These are phyloP conservation scores for Fusarium ambrosium DNA, from an alignment of 2,329 filamentous ascomycete genomes.

Conservation along the genomic window DNA sequence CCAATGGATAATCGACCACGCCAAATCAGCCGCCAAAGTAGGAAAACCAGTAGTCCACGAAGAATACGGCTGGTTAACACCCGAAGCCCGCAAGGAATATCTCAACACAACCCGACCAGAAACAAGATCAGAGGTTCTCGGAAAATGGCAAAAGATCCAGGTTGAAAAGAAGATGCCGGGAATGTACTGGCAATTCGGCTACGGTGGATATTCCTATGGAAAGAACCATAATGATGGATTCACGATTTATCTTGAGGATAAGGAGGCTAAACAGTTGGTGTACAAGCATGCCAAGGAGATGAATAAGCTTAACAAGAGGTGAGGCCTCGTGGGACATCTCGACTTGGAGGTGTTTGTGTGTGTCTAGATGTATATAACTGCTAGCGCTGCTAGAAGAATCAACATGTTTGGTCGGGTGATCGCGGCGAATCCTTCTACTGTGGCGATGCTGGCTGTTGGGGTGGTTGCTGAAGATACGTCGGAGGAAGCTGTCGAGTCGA, in stretches of 20 bases:
- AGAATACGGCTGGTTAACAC: constrained; percentile 61
- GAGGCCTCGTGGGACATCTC: background rate
- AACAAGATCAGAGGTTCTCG: constrained; percentile 61
- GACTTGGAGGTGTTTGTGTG: background rate
- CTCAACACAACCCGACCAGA: constrained; percentile 55
- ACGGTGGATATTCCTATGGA: constrained; percentile 64
- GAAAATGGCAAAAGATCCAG: constrained; percentile 64
- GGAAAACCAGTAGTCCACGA: constrained; percentile 67
- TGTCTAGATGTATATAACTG: constrained; percentile 4
- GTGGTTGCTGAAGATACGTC: constrained; percentile 1
- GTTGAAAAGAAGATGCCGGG: constrained; percentile 64
- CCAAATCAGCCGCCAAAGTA: constrained; percentile 53
- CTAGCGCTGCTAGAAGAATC: constrained; percentile 14
- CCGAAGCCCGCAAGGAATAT: constrained; percentile 61
- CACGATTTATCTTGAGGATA: constrained; percentile 67
- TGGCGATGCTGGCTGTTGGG: constrained; percentile 1
- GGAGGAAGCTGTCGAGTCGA: background rate
- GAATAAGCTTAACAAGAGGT: constrained; percentile 44
- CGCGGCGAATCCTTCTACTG: constrained; percentile 3
- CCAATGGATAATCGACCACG: constrained; percentile 69
- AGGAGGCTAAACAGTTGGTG: constrained; percentile 59
- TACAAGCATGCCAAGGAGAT: constrained; percentile 60
- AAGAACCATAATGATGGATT: constrained; percentile 69
- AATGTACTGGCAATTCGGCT: constrained; percentile 71
- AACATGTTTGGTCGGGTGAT: constrained; percentile 22